Conservation (phyloP, 306 rosid genomes). For the Vigna nakashimae region DNA sequence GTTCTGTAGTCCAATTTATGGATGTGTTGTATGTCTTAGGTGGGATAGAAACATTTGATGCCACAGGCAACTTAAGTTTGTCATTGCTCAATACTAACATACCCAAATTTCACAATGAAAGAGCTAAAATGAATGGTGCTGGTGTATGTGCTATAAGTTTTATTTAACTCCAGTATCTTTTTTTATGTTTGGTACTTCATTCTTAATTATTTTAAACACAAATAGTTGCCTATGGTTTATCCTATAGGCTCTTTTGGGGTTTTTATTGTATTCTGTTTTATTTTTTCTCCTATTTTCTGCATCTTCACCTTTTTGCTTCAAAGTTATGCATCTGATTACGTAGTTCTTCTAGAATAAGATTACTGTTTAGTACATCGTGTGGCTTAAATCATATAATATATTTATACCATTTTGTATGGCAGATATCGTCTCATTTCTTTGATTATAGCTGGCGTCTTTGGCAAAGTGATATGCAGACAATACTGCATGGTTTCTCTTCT, state of each 20-base stretch:
- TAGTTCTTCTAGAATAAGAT: conserved; percentile 32
- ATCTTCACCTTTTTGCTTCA: conserved; percentile 12
- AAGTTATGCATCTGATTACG: conserved; percentile 24
- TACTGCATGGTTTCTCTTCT: conserved; percentile 79
- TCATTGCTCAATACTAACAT: conserved; percentile 13
- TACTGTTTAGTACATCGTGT: conserved; percentile 21
- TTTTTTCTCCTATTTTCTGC: not conserved
- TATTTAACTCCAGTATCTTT: conserved; percentile 2
- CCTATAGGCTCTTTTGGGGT: conserved; percentile 32
- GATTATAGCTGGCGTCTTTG: conserved; percentile 95
- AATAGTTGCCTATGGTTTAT: conserved; percentile 20
- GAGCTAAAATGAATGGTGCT: conserved; percentile 3
- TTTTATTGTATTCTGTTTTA: conserved; percentile 7
- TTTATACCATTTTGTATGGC: conserved; percentile 53
- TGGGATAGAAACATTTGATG: conserved; percentile 1
- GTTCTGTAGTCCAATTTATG: conserved; percentile 8
- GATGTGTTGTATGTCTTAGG: conserved; percentile 22
- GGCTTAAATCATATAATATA: conserved; percentile 25
- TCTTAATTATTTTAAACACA: not conserved
- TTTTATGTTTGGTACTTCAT: not conserved
- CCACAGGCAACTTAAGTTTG: conserved; percentile 17
- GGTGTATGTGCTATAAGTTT: conserved; percentile 24
- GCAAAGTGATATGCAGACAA: conserved; percentile 88
- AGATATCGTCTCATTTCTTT: conserved; percentile 93
- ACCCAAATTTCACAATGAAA: conserved; percentile 8